Evolutionary conservation across 164 flowering plant genomes (phyloP).

Genomic region (Warburgia ugandensis): DNA sequence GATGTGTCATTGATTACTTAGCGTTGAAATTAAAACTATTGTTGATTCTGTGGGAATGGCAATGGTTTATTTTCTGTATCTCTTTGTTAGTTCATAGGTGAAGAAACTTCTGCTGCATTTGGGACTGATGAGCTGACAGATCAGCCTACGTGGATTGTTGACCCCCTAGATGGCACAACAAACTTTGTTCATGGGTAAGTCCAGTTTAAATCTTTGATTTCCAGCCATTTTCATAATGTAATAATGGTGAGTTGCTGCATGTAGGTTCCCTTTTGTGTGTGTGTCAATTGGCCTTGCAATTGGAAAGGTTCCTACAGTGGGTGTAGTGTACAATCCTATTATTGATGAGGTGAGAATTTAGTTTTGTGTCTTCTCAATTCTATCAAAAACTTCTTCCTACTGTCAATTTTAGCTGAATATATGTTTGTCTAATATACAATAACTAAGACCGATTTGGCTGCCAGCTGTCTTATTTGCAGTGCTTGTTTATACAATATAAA

Average conservation of each 20-base stretch:
- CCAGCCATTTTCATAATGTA: neutral
- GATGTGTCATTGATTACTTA: too few species aligned
- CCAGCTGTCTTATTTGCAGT: neutral
- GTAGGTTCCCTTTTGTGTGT: constrained; percentile 91
- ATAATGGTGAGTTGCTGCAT: neutral
- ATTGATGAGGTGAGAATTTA: constrained; percentile 65
- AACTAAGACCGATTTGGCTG: neutral
- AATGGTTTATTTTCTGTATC: neutral
- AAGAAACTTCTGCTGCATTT: constrained; percentile 87
- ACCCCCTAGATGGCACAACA: constrained; percentile 97
- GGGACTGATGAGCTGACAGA: constrained; percentile 74
- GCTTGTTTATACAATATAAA: too few species aligned
- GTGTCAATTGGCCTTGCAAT: constrained; percentile 93
- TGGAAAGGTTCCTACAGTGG: constrained; percentile 69
- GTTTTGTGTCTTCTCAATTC: too few species aligned
- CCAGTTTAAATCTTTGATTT: constrained; percentile 1
- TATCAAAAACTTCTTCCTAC: neutral
- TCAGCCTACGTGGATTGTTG: constrained; percentile 96
- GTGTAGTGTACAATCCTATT: constrained; percentile 95
- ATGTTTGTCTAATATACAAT: neutral
- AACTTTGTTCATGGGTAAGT: constrained; percentile 93
- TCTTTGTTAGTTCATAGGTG: constrained; percentile 74
- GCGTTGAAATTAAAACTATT: neutral
- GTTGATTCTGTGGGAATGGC: neutral
- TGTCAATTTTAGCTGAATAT: neutral